phyloP scores from a whole-genome alignment of 78 protist species.

The slime mould (Dictyostelium discoideum) region dicty_2.7 NC_007088.5:1769501-1770000 shows the following conservation, averaged over 20 bases:
- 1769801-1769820: conserved; percentile 9
- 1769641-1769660: not conserved
- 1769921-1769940: not conserved
- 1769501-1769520: not conserved
- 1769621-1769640: not conserved
- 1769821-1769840: not conserved
- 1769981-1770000: not conserved
- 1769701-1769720: not conserved
- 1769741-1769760: not conserved
- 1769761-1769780: not conserved
- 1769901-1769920: conserved; percentile 8
- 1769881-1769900: not conserved
- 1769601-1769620: not conserved
- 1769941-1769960: not conserved
- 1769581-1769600: not conserved
- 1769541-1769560: not conserved
- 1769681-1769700: not conserved
- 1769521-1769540: not conserved
- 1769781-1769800: not conserved
- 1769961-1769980: not conserved
- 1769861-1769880: not conserved
- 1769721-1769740: not conserved
- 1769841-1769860: not conserved
- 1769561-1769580: not conserved
- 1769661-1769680: not conserved